phyloP scores from a whole-genome alignment of 768 basidiomycete genomes.

The Terana coerulea region DNA sequence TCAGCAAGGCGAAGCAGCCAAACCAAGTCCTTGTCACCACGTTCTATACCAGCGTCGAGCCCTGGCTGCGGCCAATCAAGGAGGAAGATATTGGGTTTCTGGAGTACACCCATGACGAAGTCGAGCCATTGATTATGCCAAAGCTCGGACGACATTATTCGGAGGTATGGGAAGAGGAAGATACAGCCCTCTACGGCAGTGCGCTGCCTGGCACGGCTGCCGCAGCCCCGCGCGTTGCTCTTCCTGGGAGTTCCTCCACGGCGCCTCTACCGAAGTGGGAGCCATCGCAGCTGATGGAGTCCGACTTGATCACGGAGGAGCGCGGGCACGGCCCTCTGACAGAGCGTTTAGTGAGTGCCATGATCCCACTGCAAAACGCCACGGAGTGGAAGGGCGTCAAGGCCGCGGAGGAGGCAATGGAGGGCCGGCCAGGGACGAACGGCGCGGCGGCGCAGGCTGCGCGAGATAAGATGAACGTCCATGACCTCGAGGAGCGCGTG shows the following conservation, averaged over 20 bases:
- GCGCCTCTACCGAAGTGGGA: constrained; percentile 74
- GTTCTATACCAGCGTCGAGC: constrained; percentile 87
- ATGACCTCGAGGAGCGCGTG: constrained; percentile 72
- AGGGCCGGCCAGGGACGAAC: constrained; percentile 63
- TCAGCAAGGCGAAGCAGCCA: constrained; percentile 78
- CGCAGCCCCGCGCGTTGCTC: constrained; percentile 31
- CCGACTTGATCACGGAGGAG: constrained; percentile 66
- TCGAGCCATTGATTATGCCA: constrained; percentile 84
- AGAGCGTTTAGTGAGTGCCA: constrained; percentile 74
- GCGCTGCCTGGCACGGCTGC: constrained; percentile 40
- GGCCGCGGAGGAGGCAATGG: constrained; percentile 82
- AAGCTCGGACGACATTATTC: constrained; percentile 84
- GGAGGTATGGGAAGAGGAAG: constrained; percentile 93
- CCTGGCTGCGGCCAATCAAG: constrained; percentile 82
- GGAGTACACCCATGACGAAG: constrained; percentile 86
- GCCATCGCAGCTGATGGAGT: constrained; percentile 74
- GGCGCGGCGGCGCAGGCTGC: constrained; percentile 78
- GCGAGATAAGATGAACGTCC: constrained; percentile 72
- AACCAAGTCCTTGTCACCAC: constrained; percentile 64
- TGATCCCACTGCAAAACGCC: constrained; percentile 65
- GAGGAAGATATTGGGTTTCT: constrained; percentile 97
- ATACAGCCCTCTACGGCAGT: constrained; percentile 48
- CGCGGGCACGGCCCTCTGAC: constrained; percentile 85
- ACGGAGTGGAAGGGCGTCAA: constrained; percentile 72
- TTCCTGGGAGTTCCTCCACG: constrained; percentile 30